Percentiles rank a stretch among this genome's conserved stretches.
Evolutionary conservation across 164 flowering plant genomes (phyloP).

Genomic region (Liriodendron chinense): DNA sequence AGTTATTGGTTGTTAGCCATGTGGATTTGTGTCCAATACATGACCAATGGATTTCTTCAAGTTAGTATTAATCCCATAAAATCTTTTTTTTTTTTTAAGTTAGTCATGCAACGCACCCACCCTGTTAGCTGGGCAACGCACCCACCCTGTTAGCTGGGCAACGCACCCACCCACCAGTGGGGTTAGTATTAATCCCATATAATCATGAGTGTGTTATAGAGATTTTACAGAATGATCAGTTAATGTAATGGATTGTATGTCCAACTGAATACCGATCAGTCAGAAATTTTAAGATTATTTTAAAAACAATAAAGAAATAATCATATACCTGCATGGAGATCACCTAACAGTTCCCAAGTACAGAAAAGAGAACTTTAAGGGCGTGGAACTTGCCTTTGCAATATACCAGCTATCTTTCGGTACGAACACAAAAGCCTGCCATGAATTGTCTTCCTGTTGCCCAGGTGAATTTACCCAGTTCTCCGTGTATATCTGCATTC

Average conservation of each 20-base stretch:
- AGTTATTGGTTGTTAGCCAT: too few relatives aligned
- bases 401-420: constrained; percentile 89
- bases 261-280: not conserved
- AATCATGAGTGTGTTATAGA: not conserved
- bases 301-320: not conserved
- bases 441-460: constrained; percentile 88
- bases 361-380: not conserved
- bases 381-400: constrained; percentile 56
- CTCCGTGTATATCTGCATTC: constrained; percentile 87
- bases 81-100: too few relatives aligned
- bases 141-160: too few relatives aligned
- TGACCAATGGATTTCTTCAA: too few relatives aligned
- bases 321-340: not conserved
- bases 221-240: too few relatives aligned
- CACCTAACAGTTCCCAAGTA: not conserved
- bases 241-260: not conserved
- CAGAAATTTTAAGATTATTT: not conserved
- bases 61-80: not conserved
- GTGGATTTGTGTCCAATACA: too few relatives aligned
- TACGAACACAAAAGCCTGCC: constrained; percentile 89
- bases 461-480: constrained; percentile 98
- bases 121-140: too few relatives aligned
- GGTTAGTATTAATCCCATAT: not conserved
- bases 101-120: too few relatives aligned
- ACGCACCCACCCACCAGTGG: too few relatives aligned